phyloP scores from a whole-genome alignment of 495 filamentous ascomycete genomes.

The Talaromyces nanjingensis region DNA sequence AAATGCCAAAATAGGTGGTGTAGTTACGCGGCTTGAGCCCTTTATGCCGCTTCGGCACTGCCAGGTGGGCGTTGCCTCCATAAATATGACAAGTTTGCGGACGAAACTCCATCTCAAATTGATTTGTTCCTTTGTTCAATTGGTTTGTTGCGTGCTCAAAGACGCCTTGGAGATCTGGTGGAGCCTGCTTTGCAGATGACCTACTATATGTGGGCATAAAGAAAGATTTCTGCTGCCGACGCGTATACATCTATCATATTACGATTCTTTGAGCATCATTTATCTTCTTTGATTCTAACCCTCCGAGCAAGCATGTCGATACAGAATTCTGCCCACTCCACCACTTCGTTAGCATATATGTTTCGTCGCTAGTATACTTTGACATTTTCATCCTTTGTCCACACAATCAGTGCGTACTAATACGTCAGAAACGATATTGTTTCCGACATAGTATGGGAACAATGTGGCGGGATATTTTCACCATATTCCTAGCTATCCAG shows the following conservation, averaged over 20 bases:
- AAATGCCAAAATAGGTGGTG: not conserved
- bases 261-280: not conserved
- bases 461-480: constrained; percentile 8
- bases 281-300: not conserved
- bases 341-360: not conserved
- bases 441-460: not conserved
- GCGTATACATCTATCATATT: not conserved
- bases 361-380: not conserved
- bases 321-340: not conserved
- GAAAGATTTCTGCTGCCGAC: not conserved
- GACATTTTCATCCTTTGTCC: not conserved
- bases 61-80: not conserved
- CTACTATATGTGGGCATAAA: not conserved
- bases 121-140: not conserved
- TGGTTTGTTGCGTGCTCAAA: not conserved
- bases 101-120: not conserved
- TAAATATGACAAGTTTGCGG: not conserved
- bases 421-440: not conserved
- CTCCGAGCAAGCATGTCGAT: not conserved
- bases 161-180: not conserved
- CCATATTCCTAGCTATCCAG: constrained; percentile 11
- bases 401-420: not conserved
- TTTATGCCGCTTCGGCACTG: not conserved
- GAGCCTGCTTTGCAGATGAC: not conserved
- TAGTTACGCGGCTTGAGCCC: not conserved